Evolutionary conservation across 78 protist species (phyloP).

Genomic region (Dictyostelium firmibasis): DNA sequence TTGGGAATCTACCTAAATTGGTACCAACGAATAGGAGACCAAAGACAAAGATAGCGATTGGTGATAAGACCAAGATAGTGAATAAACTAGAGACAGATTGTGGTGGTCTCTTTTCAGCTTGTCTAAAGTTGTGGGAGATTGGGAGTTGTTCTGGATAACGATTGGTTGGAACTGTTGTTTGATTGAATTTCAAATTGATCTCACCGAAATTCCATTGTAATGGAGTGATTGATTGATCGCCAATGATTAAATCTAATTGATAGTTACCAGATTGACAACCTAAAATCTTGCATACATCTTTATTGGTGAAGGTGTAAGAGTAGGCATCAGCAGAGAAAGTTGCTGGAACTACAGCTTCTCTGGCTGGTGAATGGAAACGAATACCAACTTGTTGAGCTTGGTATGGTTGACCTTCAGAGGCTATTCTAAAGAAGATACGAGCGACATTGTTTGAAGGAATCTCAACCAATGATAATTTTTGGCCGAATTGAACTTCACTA

Average conservation of each 20-base stretch:
- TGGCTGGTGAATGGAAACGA: constrained; percentile 3
- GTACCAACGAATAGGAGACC: constrained; percentile 8
- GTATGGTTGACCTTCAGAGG: background rate
- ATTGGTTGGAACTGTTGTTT: background rate
- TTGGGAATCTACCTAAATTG: constrained; percentile 32
- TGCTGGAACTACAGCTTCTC: constrained; percentile 26
- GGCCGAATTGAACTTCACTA: background rate
- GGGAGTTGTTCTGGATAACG: constrained; percentile 29
- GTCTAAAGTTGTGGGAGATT: constrained; percentile 25
- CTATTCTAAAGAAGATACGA: constrained; percentile 20
- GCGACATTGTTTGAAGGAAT: background rate
- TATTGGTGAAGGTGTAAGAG: background rate
- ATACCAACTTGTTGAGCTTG: constrained; percentile 49
- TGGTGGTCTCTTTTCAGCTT: constrained; percentile 20
- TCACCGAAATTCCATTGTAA: constrained; percentile 36
- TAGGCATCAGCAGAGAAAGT: background rate
- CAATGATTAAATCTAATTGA: constrained; percentile 21
- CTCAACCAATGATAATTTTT: background rate
- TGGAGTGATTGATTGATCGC: constrained; percentile 48
- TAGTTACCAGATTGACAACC: constrained; percentile 6
- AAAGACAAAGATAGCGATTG: constrained; percentile 29
- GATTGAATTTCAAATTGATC: background rate
- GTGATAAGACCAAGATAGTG: constrained; percentile 24
- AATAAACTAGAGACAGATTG: constrained; percentile 18
- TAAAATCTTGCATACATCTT: constrained; percentile 16